Evolutionary conservation across 352 stramenopile genomes (phyloP).

Genomic region (Achlya hypogyna): DNA sequence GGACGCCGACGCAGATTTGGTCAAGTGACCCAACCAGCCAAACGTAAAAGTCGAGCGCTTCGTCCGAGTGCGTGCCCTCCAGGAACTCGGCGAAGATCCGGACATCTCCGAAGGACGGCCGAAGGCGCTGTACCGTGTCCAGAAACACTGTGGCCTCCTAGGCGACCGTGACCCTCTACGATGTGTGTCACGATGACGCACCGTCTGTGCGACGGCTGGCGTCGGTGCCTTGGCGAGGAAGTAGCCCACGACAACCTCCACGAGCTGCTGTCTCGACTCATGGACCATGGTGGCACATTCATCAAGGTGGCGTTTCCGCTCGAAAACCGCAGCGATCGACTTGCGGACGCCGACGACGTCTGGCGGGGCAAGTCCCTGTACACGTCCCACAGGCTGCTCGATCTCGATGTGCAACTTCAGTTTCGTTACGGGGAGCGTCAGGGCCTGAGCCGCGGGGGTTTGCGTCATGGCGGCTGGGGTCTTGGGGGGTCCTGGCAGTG

Average conservation of each 20-base stretch:
- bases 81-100: constrained; percentile 14
- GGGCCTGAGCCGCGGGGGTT: background rate
- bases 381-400: background rate
- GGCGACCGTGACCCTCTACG: background rate
- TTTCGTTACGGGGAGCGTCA: background rate
- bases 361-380: background rate
- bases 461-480: background rate
- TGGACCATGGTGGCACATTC: constrained; percentile 9
- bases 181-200: background rate
- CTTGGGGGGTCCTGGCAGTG: background rate
- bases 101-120: background rate
- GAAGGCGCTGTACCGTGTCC: background rate
- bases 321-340: background rate
- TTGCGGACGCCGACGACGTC: background rate
- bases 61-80: constrained; percentile 9
- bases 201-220: background rate
- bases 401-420: background rate
- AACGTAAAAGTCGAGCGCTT: constrained; percentile 14
- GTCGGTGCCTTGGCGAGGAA: background rate
- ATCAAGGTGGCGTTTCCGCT: constrained; percentile 7
- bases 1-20: background rate
- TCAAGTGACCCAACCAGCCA: background rate
- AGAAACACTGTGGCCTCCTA: constrained; percentile 18
- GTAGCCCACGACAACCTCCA: background rate
- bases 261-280: background rate